Percentiles rank a stretch among this genome's conserved stretches.
phyloP scores from a whole-genome alignment of 2,329 filamentous ascomycete species.

The Exserohilum turcica region DNA sequence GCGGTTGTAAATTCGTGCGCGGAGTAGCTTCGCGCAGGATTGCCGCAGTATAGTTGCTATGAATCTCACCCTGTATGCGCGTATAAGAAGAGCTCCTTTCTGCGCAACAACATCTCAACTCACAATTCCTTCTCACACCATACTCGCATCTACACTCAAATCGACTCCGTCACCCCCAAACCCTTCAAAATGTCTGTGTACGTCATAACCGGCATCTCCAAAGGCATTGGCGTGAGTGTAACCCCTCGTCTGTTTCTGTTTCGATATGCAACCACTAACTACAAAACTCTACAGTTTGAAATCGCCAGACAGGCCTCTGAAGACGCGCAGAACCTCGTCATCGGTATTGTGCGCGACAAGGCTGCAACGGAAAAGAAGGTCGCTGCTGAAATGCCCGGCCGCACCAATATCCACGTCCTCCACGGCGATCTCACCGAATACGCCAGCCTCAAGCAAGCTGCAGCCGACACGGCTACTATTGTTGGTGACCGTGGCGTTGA shows the following conservation, averaged over 20 bases:
- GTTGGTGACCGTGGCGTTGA: conserved; percentile 47
- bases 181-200: conserved; percentile 35
- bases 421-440: conserved; percentile 44
- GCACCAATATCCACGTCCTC: conserved; percentile 48
- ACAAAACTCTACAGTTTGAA: conserved; percentile 32
- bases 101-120: too few species aligned
- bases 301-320: conserved; percentile 39
- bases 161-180: too few species aligned
- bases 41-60: too few species aligned
- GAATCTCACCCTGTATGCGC: too few species aligned
- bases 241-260: background rate
- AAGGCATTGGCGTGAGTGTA: conserved; percentile 37
- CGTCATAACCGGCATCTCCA: conserved; percentile 40
- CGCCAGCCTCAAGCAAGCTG: conserved; percentile 37
- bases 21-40: too few species aligned
- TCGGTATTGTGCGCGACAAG: conserved; percentile 42
- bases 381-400: conserved; percentile 3
- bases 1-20: too few species aligned
- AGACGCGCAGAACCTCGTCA: conserved; percentile 36
- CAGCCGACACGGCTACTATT: conserved; percentile 43
- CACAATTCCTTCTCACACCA: too few species aligned
- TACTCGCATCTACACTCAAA: too few species aligned
- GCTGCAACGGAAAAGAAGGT: conserved; percentile 11
- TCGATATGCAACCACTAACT: background rate
- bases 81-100: too few species aligned